Conservation (phyloP, 2,329 filamentous ascomycete species). For the Chaetomiaceae sp. region DNA sequence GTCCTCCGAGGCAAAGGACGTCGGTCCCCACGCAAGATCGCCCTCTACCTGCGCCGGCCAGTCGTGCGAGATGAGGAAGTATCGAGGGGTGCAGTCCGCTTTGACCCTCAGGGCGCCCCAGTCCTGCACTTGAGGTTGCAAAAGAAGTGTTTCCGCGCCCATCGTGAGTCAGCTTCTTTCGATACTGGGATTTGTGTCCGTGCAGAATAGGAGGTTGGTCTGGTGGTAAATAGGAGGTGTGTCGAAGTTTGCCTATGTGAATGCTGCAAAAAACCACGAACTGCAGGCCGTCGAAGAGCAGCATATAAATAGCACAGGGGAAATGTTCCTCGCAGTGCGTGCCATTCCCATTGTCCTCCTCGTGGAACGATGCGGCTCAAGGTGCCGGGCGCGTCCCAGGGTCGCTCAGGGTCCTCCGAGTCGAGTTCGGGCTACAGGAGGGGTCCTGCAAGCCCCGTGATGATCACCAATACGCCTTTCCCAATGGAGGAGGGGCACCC, state of each 20-base stretch:
- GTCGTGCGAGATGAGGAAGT: slow-evolving; percentile 2
- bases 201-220: background rate
- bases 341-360: no score
- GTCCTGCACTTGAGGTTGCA: background rate
- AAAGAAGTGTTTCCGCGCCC: slow-evolving; percentile 20
- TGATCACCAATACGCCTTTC: slow-evolving; percentile 23
- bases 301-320: slow-evolving; percentile 8
- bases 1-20: slow-evolving; percentile 16
- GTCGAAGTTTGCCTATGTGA: no score
- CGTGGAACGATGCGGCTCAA: slow-evolving; percentile 22
- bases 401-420: slow-evolving; percentile 23
- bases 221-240: no score
- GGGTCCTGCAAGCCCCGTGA: slow-evolving; percentile 19
- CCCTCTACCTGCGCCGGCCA: slow-evolving; percentile 22
- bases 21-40: slow-evolving; percentile 20
- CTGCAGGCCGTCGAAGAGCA: background rate
- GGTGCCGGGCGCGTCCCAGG: slow-evolving; percentile 18
- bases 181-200: no score
- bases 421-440: slow-evolving; percentile 18
- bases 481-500: slow-evolving; percentile 13
- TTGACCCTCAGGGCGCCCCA: slow-evolving; percentile 18
- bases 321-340: background rate
- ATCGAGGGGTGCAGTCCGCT: background rate
- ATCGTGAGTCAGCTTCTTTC: slow-evolving; percentile 3
- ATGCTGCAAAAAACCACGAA: background rate